Percentiles rank a stretch among this genome's conserved stretches.
Conservation (phyloP, 1,284 basidiomycete genomes). For the Rhodotorula sp. region DNA sequence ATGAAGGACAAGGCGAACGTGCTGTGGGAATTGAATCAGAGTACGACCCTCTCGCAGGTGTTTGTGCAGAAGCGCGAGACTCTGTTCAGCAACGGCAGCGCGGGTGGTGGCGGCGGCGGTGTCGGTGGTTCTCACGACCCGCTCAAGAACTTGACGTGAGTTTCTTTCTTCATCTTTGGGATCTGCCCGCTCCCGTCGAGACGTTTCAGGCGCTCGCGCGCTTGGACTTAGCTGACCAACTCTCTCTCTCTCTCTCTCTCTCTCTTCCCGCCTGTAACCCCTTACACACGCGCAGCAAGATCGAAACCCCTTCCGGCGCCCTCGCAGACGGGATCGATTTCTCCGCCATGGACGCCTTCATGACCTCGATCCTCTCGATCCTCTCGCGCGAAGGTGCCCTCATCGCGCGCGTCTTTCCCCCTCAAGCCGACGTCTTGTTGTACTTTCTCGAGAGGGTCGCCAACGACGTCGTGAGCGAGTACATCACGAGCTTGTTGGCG, state of each 20-base stretch:
- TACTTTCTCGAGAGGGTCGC: slow-evolving; percentile 74
- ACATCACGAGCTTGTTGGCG: slow-evolving; percentile 73
- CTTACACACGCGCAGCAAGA: slow-evolving; percentile 22
- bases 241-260: too few species aligned
- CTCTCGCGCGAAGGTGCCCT: slow-evolving; percentile 71
- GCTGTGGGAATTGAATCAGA: slow-evolving; percentile 73
- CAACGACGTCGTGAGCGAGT: slow-evolving; percentile 74
- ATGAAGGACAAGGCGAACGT: slow-evolving; percentile 78
- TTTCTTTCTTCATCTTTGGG: slow-evolving; percentile 33
- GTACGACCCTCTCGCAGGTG: slow-evolving; percentile 55
- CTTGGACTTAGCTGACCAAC: too few species aligned
- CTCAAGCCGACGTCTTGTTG: slow-evolving; percentile 67
- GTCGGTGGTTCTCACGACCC: slow-evolving; percentile 61
- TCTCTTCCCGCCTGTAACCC: too few species aligned
- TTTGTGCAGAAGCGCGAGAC: slow-evolving; percentile 93
- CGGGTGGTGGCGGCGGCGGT: too few species aligned
- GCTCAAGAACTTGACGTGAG: slow-evolving; percentile 78
- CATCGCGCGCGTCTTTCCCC: slow-evolving; percentile 82
- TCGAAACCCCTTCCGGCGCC: slow-evolving; percentile 35
- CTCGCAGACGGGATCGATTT: slow-evolving; percentile 68
- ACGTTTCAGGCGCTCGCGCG: too few species aligned
- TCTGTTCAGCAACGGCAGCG: slow-evolving; percentile 72
- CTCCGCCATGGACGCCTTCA: slow-evolving; percentile 89
- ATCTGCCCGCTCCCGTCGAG: background rate
- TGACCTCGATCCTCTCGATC: slow-evolving; percentile 64